Evolutionary conservation across 164 flowering plant species (phyloP).

Genomic region (Aristolochia californica): DNA sequence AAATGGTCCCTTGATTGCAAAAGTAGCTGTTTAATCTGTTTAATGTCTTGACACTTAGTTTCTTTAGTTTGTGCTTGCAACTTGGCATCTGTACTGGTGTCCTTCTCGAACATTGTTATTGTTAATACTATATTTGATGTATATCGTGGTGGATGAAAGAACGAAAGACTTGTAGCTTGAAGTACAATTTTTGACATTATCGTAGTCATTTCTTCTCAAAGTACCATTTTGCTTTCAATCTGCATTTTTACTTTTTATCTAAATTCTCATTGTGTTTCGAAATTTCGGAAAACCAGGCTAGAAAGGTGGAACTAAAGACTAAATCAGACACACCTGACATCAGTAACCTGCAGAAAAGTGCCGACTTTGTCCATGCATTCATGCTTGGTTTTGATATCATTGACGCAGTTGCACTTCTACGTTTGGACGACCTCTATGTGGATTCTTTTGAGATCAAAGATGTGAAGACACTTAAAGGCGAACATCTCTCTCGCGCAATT

Average conservation of each 20-base stretch:
- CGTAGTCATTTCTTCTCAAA: no score
- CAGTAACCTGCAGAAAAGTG: slow-evolving; percentile 24
- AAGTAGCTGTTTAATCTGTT: no score
- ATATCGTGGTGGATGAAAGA: no score
- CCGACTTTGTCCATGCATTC: slow-evolving; percentile 30
- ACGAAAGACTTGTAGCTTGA: no score
- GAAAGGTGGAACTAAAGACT: slow-evolving; percentile 28
- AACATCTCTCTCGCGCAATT: slow-evolving; percentile 31
- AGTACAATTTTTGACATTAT: no score
- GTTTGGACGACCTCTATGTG: slow-evolving; percentile 26
- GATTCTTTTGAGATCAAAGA: slow-evolving; percentile 33
- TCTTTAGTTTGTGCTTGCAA: no score
- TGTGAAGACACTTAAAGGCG: slow-evolving; percentile 28
- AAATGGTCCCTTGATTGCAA: no score
- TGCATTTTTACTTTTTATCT: not conserved
- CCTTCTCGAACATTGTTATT: no score
- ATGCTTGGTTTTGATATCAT: slow-evolving; percentile 29
- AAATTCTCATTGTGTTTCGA: not conserved
- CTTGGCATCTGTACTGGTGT: no score
- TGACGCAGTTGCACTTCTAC: slow-evolving; percentile 24
- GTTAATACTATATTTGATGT: no score
- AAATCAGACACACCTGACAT: slow-evolving; percentile 26
- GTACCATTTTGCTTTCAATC: not conserved
- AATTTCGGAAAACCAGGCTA: slow-evolving; percentile 8
- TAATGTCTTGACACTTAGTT: no score